Evolutionary conservation across 306 rosid genomes (phyloP).

Genomic region (Vigna unguiculata): DNA sequence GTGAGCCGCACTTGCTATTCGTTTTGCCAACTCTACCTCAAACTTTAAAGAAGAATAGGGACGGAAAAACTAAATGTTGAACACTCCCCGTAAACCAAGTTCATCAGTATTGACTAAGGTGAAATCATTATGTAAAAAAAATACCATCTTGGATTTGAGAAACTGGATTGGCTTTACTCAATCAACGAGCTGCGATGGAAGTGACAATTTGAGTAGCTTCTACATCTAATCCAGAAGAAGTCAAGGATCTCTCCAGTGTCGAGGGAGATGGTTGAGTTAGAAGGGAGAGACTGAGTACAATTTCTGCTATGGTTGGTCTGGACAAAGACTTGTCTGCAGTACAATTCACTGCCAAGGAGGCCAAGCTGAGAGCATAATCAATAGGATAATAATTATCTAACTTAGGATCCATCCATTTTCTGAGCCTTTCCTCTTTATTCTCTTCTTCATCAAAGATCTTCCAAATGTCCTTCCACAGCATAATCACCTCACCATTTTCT

Average conservation of each 20-base stretch:
- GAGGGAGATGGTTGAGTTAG: constrained; percentile 47
- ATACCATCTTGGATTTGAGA: constrained; percentile 30
- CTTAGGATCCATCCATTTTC: constrained; percentile 72
- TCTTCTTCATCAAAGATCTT: constrained; percentile 60
- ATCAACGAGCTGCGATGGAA: constrained; percentile 53
- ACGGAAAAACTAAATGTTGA: constrained; percentile 8
- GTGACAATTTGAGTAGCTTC: constrained; percentile 45
- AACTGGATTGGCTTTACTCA: constrained; percentile 36
- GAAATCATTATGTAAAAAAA: constrained; percentile 11
- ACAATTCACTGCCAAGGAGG: constrained; percentile 64
- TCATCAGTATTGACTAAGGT: constrained; percentile 20
- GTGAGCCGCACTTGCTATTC: constrained; percentile 27
- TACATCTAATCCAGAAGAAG: constrained; percentile 49
- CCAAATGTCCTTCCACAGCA: constrained; percentile 73
- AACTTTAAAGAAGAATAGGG: constrained; percentile 10
- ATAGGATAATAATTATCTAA: constrained; percentile 56
- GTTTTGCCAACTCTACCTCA: not conserved
- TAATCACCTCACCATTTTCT: constrained; percentile 63
- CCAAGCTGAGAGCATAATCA: constrained; percentile 65
- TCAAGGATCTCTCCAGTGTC: constrained; percentile 44
- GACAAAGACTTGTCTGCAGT: constrained; percentile 61
- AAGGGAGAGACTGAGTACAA: constrained; percentile 65
- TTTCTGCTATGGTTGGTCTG: constrained; percentile 65
- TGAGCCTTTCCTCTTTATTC: constrained; percentile 55
- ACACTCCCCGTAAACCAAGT: not conserved